Conservation (phyloP, 805 yeast species). For the Candida corydali region DNA sequence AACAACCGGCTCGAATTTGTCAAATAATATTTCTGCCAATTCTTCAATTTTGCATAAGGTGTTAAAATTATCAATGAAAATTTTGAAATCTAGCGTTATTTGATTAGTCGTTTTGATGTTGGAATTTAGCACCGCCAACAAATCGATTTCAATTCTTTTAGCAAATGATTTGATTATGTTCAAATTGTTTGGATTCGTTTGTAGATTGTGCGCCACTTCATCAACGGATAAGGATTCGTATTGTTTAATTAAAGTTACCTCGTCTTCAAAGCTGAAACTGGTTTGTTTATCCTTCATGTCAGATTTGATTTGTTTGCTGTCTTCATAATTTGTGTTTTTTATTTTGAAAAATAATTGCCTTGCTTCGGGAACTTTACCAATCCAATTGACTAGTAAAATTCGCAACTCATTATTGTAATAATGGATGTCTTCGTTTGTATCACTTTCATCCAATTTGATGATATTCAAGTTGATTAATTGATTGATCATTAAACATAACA, state of each 20-base stretch:
- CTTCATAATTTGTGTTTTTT: conserved; percentile 15
- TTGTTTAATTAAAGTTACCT: conserved; percentile 11
- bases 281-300: background rate
- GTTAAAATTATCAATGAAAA: conserved; percentile 27
- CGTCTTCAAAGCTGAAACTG: conserved; percentile 7
- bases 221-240: conserved; percentile 11
- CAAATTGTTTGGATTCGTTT: conserved; percentile 10
- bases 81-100: conserved; percentile 17
- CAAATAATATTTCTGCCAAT: conserved; percentile 24
- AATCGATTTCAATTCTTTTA: conserved; percentile 12
- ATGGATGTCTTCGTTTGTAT: conserved; percentile 27
- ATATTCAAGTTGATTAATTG: conserved; percentile 45
- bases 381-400: conserved; percentile 59
- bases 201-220: conserved; percentile 18
- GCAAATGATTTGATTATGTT: conserved; percentile 14
- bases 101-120: conserved; percentile 6
- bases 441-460: conserved; percentile 39
- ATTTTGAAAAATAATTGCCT: conserved; percentile 48
- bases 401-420: conserved; percentile 61
- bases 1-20: conserved; percentile 17
- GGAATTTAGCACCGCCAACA: conserved; percentile 9
- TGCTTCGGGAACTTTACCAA: conserved; percentile 60
- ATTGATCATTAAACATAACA: conserved; percentile 61
- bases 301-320: background rate
- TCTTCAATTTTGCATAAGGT: conserved; percentile 26